A percentile compares a stretch with the other conserved stretches of the same genome.
Conservation (phyloP, 352 stramenopile genomes). For the Phytophthora vignae region DNA sequence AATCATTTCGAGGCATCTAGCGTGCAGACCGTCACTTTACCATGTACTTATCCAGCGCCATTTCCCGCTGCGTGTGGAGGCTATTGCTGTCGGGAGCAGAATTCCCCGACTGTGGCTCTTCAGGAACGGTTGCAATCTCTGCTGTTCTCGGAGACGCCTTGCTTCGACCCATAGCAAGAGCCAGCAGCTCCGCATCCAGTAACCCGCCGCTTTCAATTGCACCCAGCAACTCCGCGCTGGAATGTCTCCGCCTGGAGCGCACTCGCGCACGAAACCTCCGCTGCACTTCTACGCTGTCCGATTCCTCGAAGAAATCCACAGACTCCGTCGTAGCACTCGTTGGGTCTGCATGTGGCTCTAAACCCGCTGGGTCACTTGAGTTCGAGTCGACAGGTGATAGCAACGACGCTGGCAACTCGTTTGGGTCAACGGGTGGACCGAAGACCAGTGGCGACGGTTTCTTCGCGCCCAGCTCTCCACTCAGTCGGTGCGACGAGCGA, state of each 20-base stretch:
- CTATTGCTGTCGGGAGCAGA: slow-evolving; percentile 37
- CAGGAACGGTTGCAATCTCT: slow-evolving; percentile 25
- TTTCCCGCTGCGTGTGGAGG: slow-evolving; percentile 61
- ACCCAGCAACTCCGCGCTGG: slow-evolving; percentile 69
- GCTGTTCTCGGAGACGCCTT: slow-evolving; percentile 23
- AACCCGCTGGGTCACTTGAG: slow-evolving; percentile 26
- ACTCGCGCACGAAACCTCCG: slow-evolving; percentile 19
- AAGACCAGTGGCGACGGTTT: slow-evolving; percentile 56
- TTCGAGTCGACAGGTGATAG: slow-evolving; percentile 45
- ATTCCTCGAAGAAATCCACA: slow-evolving; percentile 37
- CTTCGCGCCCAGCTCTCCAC: slow-evolving; percentile 15
- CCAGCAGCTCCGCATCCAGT: slow-evolving; percentile 47
- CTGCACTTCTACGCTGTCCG: slow-evolving; percentile 34
- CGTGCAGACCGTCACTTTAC: slow-evolving; percentile 42
- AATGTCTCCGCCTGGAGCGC: slow-evolving; percentile 46
- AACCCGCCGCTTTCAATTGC: slow-evolving; percentile 67
- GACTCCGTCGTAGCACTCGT: slow-evolving; percentile 21
- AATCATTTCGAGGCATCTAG: slow-evolving; percentile 1
- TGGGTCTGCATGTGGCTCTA: slow-evolving; percentile 21
- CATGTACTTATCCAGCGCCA: slow-evolving; percentile 79
- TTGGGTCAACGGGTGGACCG: slow-evolving; percentile 32
- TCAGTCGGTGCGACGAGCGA: slow-evolving; percentile 25
- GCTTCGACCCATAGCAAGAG: slow-evolving; percentile 28
- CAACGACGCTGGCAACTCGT: slow-evolving; percentile 23
- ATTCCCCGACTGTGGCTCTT: slow-evolving; percentile 37